phyloP scores from a whole-genome alignment of 2,329 filamentous ascomycete genomes.

The Aspergillus cejpii region DNA sequence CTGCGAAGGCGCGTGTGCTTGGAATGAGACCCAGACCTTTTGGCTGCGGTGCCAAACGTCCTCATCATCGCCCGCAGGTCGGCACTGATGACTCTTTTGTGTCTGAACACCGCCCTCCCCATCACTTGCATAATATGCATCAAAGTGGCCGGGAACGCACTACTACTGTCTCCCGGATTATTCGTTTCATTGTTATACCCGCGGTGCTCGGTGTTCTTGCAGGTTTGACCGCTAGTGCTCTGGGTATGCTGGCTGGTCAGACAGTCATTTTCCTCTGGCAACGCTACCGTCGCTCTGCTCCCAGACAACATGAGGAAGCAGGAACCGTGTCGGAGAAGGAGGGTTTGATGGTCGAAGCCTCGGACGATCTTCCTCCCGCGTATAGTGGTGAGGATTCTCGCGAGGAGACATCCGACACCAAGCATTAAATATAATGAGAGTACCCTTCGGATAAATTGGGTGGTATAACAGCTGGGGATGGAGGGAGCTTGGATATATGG shows the following conservation, averaged over 20 bases:
- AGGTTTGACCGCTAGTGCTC: constrained; percentile 40
- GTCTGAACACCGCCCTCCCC: constrained; percentile 16
- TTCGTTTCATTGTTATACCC: constrained; percentile 43
- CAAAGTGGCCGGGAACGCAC: constrained; percentile 35
- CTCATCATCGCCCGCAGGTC: constrained; percentile 8
- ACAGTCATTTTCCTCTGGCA: constrained; percentile 42
- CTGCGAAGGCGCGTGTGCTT: constrained; percentile 34
- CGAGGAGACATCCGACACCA: constrained; percentile 23
- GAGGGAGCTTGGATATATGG: neutral
- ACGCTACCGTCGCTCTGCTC: constrained; percentile 32
- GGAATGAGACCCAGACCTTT: constrained; percentile 24
- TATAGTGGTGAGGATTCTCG: constrained; percentile 32
- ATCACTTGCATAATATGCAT: constrained; percentile 29
- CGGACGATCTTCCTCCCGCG: constrained; percentile 32
- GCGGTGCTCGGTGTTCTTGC: constrained; percentile 43
- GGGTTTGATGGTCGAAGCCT: constrained; percentile 31
- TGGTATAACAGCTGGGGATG: neutral
- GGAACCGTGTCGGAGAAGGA: constrained; percentile 41
- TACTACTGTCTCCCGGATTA: constrained; percentile 35
- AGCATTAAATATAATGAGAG: constrained; percentile 22
- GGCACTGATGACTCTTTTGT: neutral
- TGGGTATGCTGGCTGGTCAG: constrained; percentile 46
- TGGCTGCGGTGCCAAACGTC: constrained; percentile 27
- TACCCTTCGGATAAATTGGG: neutral
- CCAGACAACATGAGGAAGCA: constrained; percentile 27